A percentile compares a stretch with the other conserved stretches of the same genome.
These are phyloP conservation scores for Adansonia rubrostipa DNA, from an alignment of 441 rosid species.

Conservation along the genomic window DNA sequence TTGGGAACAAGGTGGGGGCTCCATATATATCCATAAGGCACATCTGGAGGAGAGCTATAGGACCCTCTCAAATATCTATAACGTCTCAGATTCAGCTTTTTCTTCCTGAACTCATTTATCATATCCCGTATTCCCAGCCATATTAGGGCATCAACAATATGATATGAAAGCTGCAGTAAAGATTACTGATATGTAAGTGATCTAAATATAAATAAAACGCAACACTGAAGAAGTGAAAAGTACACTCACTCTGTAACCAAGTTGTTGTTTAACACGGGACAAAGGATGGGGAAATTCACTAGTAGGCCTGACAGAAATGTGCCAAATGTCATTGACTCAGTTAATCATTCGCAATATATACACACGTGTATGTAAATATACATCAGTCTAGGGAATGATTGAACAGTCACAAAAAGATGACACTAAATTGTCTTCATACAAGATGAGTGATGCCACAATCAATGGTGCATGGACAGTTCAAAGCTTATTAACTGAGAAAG, in stretches of 20 bases:
- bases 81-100: conserved; percentile 85
- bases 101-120: conserved; percentile 92
- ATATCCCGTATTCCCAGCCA: conserved; percentile 99
- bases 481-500: not conserved
- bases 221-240: conserved; percentile 7
- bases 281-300: conserved; percentile 97
- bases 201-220: conserved; percentile 7
- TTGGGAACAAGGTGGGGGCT: conserved; percentile 98
- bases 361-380: not conserved
- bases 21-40: conserved; percentile 96
- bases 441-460: not conserved
- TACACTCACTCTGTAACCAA: conserved; percentile 87
- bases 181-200: not conserved
- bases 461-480: not conserved
- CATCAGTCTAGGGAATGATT: conserved; percentile 23
- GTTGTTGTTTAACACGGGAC: conserved; percentile 94
- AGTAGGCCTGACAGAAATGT: conserved; percentile 64
- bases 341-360: not conserved
- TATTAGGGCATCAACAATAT: conserved; percentile 89
- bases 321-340: not conserved
- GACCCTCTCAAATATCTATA: conserved; percentile 98
- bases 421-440: not conserved
- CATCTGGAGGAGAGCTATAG: conserved; percentile 79
- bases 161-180: conserved; percentile 78
- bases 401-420: conserved; percentile 23